These are phyloP conservation scores for Sanghuangporus baumii DNA, from an alignment of 1,284 basidiomycete genomes.

Conservation along the genomic window DNA sequence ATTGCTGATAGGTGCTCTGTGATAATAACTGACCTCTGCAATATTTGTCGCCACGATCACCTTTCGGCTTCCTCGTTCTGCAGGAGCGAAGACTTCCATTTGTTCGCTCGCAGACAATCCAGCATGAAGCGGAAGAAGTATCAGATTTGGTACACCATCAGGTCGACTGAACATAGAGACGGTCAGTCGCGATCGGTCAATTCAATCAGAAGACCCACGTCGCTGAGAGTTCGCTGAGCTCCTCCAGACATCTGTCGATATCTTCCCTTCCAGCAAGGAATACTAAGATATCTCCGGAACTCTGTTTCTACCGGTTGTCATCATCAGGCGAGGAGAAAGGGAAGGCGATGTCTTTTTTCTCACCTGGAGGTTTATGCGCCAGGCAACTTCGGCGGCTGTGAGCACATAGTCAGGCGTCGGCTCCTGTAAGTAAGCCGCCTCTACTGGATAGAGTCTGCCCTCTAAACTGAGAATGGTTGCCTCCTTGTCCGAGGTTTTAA, in stretches of 20 bases:
- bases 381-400: conserved; percentile 79
- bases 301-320: conserved; percentile 23
- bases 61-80: conserved; percentile 76
- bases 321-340: background rate
- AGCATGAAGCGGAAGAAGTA: conserved; percentile 81
- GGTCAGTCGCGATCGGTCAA: background rate
- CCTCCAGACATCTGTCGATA: conserved; percentile 84
- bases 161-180: conserved; percentile 49
- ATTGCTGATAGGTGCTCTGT: background rate
- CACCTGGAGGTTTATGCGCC: conserved; percentile 84
- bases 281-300: conserved; percentile 86
- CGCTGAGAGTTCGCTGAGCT: conserved; percentile 72
- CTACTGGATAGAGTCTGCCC: conserved; percentile 90
- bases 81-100: conserved; percentile 73
- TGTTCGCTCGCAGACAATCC: conserved; percentile 87
- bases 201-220: conserved; percentile 44
- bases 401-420: conserved; percentile 78
- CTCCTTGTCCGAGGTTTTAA: conserved; percentile 54
- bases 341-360: conserved; percentile 16
- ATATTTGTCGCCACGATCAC: conserved; percentile 94
- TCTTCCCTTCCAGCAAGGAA: conserved; percentile 98
- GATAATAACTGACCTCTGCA: conserved; percentile 62
- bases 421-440: conserved; percentile 72
- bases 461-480: conserved; percentile 84
- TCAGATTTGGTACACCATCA: conserved; percentile 49